A percentile compares a stretch with the other conserved stretches of the same genome.
These are phyloP conservation scores for Lineolata rhizophorae DNA, from an alignment of 495 filamentous ascomycete genomes.

Conservation along the genomic window DNA sequence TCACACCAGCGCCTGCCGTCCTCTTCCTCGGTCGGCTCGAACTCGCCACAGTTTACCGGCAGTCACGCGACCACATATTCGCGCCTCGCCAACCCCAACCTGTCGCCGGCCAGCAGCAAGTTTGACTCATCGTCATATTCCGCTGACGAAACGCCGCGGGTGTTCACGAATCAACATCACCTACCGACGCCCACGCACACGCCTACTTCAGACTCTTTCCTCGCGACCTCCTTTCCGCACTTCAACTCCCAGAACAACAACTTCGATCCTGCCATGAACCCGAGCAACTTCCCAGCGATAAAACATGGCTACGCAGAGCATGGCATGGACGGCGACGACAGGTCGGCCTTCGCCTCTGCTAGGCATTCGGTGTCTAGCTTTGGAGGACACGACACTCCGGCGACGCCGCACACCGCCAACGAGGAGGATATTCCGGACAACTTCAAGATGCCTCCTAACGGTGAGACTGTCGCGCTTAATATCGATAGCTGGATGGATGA, in stretches of 20 bases:
- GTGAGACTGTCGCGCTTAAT: conserved; percentile 11
- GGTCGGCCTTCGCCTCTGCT: no score
- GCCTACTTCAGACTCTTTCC: conserved; percentile 14
- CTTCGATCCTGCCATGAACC: conserved; percentile 19
- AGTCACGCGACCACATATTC: conserved; percentile 11
- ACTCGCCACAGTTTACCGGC: conserved; percentile 13
- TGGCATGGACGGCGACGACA: conserved; percentile 18
- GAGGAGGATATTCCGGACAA: conserved; percentile 28
- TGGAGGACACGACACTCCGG: conserved; percentile 28
- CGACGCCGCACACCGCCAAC: conserved; percentile 31
- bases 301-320: conserved; percentile 32
- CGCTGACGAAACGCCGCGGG: conserved; percentile 11
- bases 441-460: conserved; percentile 12
- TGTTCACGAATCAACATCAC: conserved; percentile 16
- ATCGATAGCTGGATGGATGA: conserved; percentile 33
- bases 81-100: conserved; percentile 17
- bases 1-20: conserved; percentile 17
- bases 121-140: conserved; percentile 12
- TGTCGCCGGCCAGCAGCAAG: conserved; percentile 11
- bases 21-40: conserved; percentile 16
- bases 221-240: conserved; percentile 6
- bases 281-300: conserved; percentile 31
- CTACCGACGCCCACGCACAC: conserved; percentile 16
- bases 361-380: conserved; percentile 32
- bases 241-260: conserved; percentile 5